Conservation (phyloP, 2,329 filamentous ascomycete genomes). For the Microdochium paspali region DNA sequence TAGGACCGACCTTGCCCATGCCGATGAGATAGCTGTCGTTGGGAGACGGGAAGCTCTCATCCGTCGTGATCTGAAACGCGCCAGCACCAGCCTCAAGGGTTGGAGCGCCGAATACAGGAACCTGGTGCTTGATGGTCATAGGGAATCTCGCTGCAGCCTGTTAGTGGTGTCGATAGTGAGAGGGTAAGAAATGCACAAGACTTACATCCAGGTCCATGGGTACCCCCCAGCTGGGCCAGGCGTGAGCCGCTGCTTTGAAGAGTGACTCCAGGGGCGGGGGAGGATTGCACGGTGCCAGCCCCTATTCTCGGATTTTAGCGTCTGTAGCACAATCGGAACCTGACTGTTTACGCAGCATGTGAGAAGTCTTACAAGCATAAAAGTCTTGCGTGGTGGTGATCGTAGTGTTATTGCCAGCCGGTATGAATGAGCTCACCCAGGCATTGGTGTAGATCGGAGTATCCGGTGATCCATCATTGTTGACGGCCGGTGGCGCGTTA, state of each 20-base stretch:
- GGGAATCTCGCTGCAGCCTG: neutral
- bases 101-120: neutral
- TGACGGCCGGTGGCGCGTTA: neutral
- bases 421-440: neutral
- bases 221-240: neutral
- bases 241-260: neutral
- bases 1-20: neutral
- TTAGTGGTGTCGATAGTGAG: neutral
- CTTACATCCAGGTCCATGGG: neutral
- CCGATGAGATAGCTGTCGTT: neutral
- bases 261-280: neutral
- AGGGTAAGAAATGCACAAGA: neutral
- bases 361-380: neutral
- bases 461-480: neutral
- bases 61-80: neutral
- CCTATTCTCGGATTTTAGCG: neutral
- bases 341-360: neutral
- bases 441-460: neutral
- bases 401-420: neutral
- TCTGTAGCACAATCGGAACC: neutral
- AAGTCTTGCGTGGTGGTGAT: neutral
- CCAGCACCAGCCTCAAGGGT: neutral
- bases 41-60: neutral
- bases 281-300: neutral
- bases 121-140: neutral